Evolutionary conservation across 2,329 filamentous ascomycete genomes (phyloP), one percentile per base, ranked within the genome.

Genomic region (Daldinia sp.): DNA sequence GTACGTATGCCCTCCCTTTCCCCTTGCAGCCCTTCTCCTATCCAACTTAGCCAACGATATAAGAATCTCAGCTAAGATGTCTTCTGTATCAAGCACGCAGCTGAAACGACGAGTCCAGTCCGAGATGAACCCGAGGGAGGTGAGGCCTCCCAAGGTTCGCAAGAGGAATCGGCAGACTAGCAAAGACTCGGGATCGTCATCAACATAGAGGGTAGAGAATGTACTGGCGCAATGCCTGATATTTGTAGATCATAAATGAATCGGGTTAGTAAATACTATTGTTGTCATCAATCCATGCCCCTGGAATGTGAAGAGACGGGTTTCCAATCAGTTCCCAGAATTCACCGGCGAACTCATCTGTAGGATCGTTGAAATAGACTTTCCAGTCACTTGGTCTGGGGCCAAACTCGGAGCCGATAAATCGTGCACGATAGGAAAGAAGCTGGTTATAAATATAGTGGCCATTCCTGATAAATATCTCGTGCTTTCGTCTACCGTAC

Each of bases 301-400:
- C 68, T 0, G 69, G 69, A 6, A 71, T 37, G 5, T 23, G 15
- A 8, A 58, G 29, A 3, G 58, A 59, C 1, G 57, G 61, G n/a
- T 67, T 37, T 50, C 69, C 64, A 37, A 70, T 45, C 27, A 70
- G 34, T 13, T 45, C 45, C 69, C 68, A 71, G 56, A 71, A 71
- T 10, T 70, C 61, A 6, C 68, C 67, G 1, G 60, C 61, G 8
- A 61, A 68, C 15, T 41, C 41, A 30, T 67, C 64, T 15, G 58
- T 66, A 2, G 63, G 64, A 25, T 66, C 58, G 9, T 41, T n/a
- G 41, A 57, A 66, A 19, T 68, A 63, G 10, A 70, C 15, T 23
- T 50, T 21, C 68, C 69, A 70, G 35, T 71, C 67, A 13, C 66
- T 39, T 9, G 61, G 66, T 17, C 61, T 10, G 1, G 53, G 52